Evolutionary conservation across 1,139 yeast species (phyloP), one percentile per base, ranked within the genome.

Genomic region (Magnusiomyces ingens): DNA sequence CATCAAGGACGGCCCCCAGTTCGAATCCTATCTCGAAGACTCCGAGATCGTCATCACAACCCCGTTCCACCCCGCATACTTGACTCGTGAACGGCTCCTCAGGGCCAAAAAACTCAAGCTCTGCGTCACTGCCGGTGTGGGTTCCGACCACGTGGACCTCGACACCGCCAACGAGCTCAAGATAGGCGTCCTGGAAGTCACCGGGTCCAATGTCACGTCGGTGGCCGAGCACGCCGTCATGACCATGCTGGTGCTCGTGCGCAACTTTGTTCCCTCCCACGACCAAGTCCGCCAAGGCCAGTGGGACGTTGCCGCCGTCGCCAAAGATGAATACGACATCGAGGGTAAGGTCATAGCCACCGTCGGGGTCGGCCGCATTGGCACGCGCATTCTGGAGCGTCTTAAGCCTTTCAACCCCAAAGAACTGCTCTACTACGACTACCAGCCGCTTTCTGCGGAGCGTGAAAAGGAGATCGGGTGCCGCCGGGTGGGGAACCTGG

Each of bases 311-410:
- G 93, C 93, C 35, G 90, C 78, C 26, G 80, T 80, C 53, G 88
- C 91, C 54, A 82, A 83, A 70, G 81, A 82, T 64, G 81, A 84
- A 45, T 86, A 79, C 61, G 94, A 86, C 64, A 68, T 86, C 59
- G 94, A 86, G 68, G 87, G 80, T 58, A 86, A 85, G 71, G 84
- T 81, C 26, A 73, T 86, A 56, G 85, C 87, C 32, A 85, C 93
- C 45, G 86, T 85, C 59, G 95, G 93, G 56, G 85, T 87, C 45
- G 94, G 95, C 55, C 78, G 94, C 68, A 86, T 86, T 63, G 95
- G 94, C 32, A 82, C 79, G 74, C 77, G 90, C 58, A 85, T 85
- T 26, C 74, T 85, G 65, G 86, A 85, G 69, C 77, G 94, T 67
- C 70, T 85, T 64, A 75, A 79, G 58, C 84, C 94, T 3, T 85